Percentiles rank a stretch among this genome's conserved stretches.
phyloP scores from a whole-genome alignment of 176 grass and related monocot genomes.

The Oryza meridionalis region DNA sequence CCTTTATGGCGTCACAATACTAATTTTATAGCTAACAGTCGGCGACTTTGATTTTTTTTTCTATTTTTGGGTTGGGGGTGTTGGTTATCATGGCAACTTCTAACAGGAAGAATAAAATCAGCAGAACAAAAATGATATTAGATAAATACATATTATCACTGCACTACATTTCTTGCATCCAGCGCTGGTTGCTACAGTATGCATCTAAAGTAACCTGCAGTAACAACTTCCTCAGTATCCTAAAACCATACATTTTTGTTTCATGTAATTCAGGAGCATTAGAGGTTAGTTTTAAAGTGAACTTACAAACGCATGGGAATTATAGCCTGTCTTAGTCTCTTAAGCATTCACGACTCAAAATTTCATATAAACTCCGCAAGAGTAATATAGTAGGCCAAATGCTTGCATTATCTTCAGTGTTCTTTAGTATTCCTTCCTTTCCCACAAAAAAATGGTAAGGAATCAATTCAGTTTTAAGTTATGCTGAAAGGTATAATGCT shows the following conservation, averaged over 20 bases:
- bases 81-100: no score
- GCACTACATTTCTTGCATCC: background rate
- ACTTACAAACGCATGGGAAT: background rate
- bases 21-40: no score
- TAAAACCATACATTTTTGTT: background rate
- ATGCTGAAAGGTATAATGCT: no score
- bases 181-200: background rate
- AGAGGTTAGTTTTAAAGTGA: background rate
- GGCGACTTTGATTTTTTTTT: no score
- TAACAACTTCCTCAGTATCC: background rate
- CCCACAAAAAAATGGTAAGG: background rate
- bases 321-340: background rate
- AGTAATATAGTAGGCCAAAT: background rate
- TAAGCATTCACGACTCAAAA: no score
- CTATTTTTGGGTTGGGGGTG: no score
- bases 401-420: background rate
- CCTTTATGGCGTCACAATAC: no score
- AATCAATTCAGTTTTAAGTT: background rate
- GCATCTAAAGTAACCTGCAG: background rate
- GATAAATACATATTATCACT: background rate
- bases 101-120: background rate
- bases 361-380: background rate
- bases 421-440: background rate
- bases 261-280: background rate
- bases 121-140: background rate